phyloP scores from a whole-genome alignment of 1,284 basidiomycete genomes.

The Pascua guehoae region DNA sequence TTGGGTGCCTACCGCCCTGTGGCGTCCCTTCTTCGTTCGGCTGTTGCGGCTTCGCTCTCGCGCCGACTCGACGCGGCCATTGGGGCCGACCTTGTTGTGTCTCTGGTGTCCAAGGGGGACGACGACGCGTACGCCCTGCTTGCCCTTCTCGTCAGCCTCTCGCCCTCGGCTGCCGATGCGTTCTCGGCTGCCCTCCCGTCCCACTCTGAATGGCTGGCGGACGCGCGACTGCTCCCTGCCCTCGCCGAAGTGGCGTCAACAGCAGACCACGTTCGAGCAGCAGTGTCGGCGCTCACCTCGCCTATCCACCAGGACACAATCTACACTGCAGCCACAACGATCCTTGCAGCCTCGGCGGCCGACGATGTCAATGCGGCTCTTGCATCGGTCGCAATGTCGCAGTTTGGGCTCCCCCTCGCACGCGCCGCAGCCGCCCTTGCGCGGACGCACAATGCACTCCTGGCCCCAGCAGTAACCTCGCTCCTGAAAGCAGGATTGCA shows the following conservation, averaged over 20 bases:
- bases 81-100: conserved; percentile 8
- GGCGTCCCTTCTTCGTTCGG: background rate
- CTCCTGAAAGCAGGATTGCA: conserved; percentile 27
- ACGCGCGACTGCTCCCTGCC: conserved; percentile 21
- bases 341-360: conserved; percentile 1
- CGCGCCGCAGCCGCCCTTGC: conserved; percentile 1
- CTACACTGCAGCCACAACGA: conserved; percentile 8
- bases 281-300: conserved; percentile 12
- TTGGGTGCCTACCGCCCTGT: conserved; percentile 11
- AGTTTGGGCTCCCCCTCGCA: conserved; percentile 8
- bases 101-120: conserved; percentile 10
- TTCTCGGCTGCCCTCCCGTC: conserved; percentile 10
- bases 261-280: background rate
- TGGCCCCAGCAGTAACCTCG: conserved; percentile 5
- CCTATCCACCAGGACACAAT: background rate
- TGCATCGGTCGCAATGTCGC: background rate
- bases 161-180: conserved; percentile 7
- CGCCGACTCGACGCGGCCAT: conserved; percentile 16
- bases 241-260: conserved; percentile 2
- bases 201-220: conserved; percentile 6
- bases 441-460: background rate
- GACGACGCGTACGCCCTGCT: conserved; percentile 20
- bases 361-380: conserved; percentile 4
- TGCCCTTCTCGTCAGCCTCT: conserved; percentile 13
- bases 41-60: conserved; percentile 5